Evolutionary conservation across 345 rosid genomes (phyloP).

Genomic region (Bretschneidera sinensis): DNA sequence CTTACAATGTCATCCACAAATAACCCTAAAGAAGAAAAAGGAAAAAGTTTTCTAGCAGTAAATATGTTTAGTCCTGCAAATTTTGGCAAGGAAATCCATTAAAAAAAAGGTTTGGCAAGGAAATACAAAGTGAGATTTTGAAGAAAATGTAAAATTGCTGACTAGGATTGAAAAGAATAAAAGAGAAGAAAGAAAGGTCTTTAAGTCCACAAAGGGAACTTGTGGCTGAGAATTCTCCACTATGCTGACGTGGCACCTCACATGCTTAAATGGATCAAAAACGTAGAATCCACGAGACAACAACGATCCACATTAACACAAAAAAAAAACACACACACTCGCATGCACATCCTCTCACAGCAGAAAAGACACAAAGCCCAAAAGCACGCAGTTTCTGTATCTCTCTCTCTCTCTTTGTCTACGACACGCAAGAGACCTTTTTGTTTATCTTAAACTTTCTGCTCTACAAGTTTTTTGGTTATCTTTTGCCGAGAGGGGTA

Average conservation of each 20-base stretch:
- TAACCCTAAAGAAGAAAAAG: no score
- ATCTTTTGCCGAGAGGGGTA: slow-evolving; percentile 14
- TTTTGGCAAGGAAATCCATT: no score
- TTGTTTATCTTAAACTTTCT: slow-evolving; percentile 16
- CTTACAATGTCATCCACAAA: no score
- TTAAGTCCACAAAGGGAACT: slow-evolving; percentile 54
- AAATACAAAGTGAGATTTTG: not conserved
- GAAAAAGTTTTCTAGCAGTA: no score
- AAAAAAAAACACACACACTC: not conserved
- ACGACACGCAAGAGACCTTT: not conserved
- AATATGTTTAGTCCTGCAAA: no score
- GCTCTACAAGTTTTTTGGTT: slow-evolving; percentile 25
- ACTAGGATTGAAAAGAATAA: slow-evolving; percentile 21
- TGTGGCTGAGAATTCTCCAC: slow-evolving; percentile 64
- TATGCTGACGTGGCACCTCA: slow-evolving; percentile 51
- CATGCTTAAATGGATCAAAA: slow-evolving; percentile 45
- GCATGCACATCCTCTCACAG: not conserved
- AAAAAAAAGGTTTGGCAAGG: no score
- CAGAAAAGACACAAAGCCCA: slow-evolving; percentile 11
- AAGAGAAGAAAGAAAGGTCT: slow-evolving; percentile 20
- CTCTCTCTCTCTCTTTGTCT: slow-evolving; percentile 8
- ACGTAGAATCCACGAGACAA: slow-evolving; percentile 28
- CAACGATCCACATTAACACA: slow-evolving; percentile 18
- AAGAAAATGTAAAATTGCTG: slow-evolving; percentile 22
- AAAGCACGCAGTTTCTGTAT: slow-evolving; percentile 29